Base-by-base conservation (phyloP, 257 asterid genomes). In the Thymus mandschuricus region DNA sequence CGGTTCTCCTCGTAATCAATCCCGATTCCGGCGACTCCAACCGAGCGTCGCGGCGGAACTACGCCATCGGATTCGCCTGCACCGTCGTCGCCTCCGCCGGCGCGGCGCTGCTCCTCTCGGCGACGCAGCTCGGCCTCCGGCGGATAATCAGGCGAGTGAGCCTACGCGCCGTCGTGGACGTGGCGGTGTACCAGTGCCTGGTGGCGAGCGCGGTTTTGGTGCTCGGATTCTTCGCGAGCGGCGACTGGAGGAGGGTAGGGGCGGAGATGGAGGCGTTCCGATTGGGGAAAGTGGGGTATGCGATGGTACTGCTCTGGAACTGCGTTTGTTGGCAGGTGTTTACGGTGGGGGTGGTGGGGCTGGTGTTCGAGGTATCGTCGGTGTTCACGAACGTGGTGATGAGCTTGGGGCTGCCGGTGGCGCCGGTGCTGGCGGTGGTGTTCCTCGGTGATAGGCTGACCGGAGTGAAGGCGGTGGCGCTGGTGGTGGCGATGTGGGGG, bases 401-500 rank as follows among this genome's bases (percentile, higher is more conserved):
- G 33, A 67, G 79, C 8, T 2, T 83, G 46, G 76, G 77, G 45
- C 74, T 85, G 73, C 86, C 86, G 2, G 34, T 81, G 8, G 76
- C 80, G 54, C 90, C 88, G 10, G 66, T 83, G 57, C 38, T 80
- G 1, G 90, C 86, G 6, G 82, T 82, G 5, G 45, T 83, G 1
- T 62, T 85, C 43, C 78, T 87, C 64, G 15, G 74, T 13, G 90
- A 87, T 31, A 71, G 60, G 68, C 74, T 87, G 80, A 75, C 29
- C 44, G 80, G 86, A 5, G 68, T 79, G 7, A 77, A 83, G 49
- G 72, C 76, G 8, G 77, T 78, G 28, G 75, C 87, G 0, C 69
- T 85, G 81, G 2, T 87, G 60, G 58, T 85, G 80, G 87, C 90
- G 2, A 30, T 81, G 2, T 87, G 87, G 89, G 90, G 93, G 1